phyloP scores from a whole-genome alignment of 2,329 filamentous ascomycete species.

The Fusarium nygamai region DNA sequence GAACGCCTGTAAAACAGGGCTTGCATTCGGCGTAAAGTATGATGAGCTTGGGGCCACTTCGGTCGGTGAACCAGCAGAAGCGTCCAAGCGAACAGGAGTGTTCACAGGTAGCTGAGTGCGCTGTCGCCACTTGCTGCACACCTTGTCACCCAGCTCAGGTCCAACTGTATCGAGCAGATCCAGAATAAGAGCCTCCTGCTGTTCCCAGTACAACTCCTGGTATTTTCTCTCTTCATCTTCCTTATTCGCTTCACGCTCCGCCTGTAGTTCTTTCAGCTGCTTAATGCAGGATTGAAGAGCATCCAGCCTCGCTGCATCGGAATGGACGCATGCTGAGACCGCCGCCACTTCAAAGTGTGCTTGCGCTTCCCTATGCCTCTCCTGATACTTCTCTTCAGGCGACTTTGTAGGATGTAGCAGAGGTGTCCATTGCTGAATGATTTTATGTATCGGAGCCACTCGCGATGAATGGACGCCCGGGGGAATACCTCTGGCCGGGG shows the following conservation, averaged over 20 bases:
- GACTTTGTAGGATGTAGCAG: background rate
- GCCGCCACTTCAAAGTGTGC: background rate
- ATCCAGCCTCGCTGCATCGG: background rate
- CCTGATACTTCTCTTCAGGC: background rate
- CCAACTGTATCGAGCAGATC: background rate
- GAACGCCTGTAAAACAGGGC: background rate
- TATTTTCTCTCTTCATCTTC: background rate
- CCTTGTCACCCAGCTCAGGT: background rate
- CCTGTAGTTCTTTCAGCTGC: accelerated
- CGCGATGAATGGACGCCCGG: background rate
- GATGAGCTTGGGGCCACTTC: background rate
- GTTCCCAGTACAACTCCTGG: background rate
- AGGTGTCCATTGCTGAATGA: background rate
- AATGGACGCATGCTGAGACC: accelerated
- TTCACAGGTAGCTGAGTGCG: background rate
- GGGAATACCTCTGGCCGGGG: too few species aligned
- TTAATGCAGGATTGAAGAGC: background rate
- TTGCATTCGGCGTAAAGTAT: background rate
- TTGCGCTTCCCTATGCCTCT: background rate
- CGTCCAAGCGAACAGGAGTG: background rate
- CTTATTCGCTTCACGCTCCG: background rate
- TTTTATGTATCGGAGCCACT: background rate
- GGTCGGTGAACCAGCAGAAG: background rate
- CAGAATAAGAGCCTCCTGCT: background rate
- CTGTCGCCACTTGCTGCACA: background rate